Evolutionary conservation across 2,329 filamentous ascomycete genomes (phyloP), one percentile per base, ranked within the genome.

Genomic region (Fusarium sp.): DNA sequence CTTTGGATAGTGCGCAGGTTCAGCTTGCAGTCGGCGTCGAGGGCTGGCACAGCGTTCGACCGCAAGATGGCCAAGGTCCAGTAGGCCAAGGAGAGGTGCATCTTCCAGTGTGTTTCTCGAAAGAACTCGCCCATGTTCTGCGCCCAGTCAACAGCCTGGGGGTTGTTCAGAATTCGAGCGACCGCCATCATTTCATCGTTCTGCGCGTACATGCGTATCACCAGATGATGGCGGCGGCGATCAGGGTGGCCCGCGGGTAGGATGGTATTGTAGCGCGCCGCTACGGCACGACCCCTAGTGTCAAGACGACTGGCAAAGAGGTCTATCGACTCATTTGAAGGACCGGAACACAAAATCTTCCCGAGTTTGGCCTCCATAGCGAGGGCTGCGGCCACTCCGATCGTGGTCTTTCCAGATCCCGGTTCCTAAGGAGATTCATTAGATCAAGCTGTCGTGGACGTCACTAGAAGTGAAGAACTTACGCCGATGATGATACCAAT

Each of bases 401-500:
- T 33, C 0, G 64, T 74, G 0, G 75, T 77, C 41, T 72, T 78
- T 4, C 70, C 75, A 20, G 70, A 78, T 2, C 75, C 63, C n/a
- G 73, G 55, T 1, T 55, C 57, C 74, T 76, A 2, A 20, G 13
- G 5, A 24, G 15, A 24, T 13, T n/a, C 7, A 33, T 51, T 3
- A 51, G 11, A 24, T 35, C 31, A n/a, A 33, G 4, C 28, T 41
- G 20, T 4, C 22, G 4, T 7, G 11, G 9, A 26, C 6, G 18
- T 9, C 6, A 42, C 3, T 42, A 39, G 20, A 13, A 15, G 8
- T 20, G 5, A 31, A 3, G 22, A 15, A 72, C 74, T 71, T 64
- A 75, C 69, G 3, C 44, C 69, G 9, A 58, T 58, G 15, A 76
- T 67, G n/a, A 67, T 44, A 2, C 65, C 73, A 18, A 77, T 41